These are phyloP conservation scores for Stygiomarasmius scandens DNA, from an alignment of 1,284 basidiomycete genomes.

Conservation along the genomic window DNA sequence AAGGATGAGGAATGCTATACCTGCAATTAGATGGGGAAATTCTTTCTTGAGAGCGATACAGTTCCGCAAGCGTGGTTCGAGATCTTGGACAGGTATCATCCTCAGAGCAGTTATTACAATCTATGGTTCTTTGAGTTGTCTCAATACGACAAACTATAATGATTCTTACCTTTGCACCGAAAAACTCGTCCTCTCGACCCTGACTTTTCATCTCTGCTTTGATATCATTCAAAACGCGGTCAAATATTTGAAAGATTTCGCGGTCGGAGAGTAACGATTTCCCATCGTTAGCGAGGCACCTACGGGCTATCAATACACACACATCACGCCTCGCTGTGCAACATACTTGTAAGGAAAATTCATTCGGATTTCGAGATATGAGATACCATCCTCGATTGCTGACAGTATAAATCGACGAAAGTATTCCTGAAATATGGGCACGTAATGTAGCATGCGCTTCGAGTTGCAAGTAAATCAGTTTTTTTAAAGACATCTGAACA, in stretches of 20 bases:
- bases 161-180: constrained; percentile 59
- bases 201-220: constrained; percentile 51
- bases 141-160: not conserved
- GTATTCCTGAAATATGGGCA: constrained; percentile 62
- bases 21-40: constrained; percentile 74
- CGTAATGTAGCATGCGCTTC: constrained; percentile 55
- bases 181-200: constrained; percentile 59
- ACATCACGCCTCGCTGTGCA: not conserved
- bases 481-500: not conserved
- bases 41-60: constrained; percentile 73
- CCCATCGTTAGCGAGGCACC: constrained; percentile 55
- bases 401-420: constrained; percentile 62
- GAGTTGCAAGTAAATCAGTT: not conserved
- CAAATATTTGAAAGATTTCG: constrained; percentile 62
- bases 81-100: constrained; percentile 53
- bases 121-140: constrained; percentile 32
- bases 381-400: constrained; percentile 72
- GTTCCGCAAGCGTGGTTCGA: constrained; percentile 71
- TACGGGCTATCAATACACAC: not conserved
- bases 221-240: constrained; percentile 56
- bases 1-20: constrained; percentile 29
- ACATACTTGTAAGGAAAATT: constrained; percentile 65
- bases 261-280: constrained; percentile 58
- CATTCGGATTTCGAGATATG: constrained; percentile 72
- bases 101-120: constrained; percentile 74